Base-by-base conservation (phyloP, 768 basidiomycete species). In the Amanita brunnescens region DNA sequence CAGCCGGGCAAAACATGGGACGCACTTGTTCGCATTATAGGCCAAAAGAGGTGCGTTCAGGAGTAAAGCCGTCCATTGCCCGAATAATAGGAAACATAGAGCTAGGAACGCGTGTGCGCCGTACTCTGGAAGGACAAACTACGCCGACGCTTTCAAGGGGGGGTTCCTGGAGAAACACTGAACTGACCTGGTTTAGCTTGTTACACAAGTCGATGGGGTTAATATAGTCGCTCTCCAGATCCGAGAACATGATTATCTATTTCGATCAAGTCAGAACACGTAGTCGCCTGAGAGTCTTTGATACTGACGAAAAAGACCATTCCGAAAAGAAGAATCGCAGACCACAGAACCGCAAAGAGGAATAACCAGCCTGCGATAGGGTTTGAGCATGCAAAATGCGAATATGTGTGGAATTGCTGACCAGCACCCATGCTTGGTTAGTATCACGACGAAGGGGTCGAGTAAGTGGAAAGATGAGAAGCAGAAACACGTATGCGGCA, bases 181-280 rank as follows among this genome's bases (percentile, higher is more conserved):
- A 29, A 69, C 75, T 39, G 54, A 94, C 95, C 70, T 91, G 88
- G 67, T 98, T 97, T 60, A 98, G 84, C 74, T 96, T 97, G 75
- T 97, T 97, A 71, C 95, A 98, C 37, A 97, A 85, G 70, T 98
- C 95, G 78, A 98, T 98, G 51, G 95, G 95, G 69, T 98, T 98
- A 75, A 97, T 94, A 73, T 97, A 97, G 77, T 96, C 93, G 76
- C 91, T 95, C 69, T 96, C 94, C 63, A 98, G 75, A 73, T 98
- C 95, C 23, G 92, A 96, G 76, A 96, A 97, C 95, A 97, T 97
- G 76, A 98, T 97, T 62, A 98, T 93, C 94, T 97, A 59, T 42
- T 18, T 5, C 13, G 21, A 39, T 38, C 3, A 24, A n/a, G 37
- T 46, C 35, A 7, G n/a, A 10, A 12, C 24, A 26, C 6, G 18